A percentile compares a stretch with the other conserved stretches of the same genome.
phyloP scores from a whole-genome alignment of 2,329 filamentous ascomycete genomes.

The Dothideomycetes sp. region DNA sequence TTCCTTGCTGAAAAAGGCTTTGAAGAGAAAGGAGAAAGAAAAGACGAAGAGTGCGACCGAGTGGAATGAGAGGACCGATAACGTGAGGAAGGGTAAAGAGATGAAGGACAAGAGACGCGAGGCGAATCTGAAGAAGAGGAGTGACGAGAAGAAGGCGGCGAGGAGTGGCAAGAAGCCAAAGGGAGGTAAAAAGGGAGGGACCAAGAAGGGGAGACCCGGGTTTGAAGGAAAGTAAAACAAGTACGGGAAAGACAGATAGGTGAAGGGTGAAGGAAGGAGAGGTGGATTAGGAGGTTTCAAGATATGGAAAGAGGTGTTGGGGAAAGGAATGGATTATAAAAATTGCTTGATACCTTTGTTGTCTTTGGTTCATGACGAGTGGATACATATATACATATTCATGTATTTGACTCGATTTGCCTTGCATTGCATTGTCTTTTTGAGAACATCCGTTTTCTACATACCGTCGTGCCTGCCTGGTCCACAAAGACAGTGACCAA shows the following conservation, averaged over 20 bases:
- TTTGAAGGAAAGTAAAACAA: conserved; percentile 59
- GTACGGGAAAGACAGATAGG: too few relatives aligned
- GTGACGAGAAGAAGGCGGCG: conserved; percentile 67
- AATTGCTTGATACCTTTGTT: neutral
- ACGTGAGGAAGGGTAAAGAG: conserved; percentile 38
- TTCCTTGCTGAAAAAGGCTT: conserved; percentile 77
- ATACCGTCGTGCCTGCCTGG: too few relatives aligned
- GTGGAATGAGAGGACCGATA: conserved; percentile 49
- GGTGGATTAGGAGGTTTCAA: neutral
- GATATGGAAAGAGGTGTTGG: neutral
- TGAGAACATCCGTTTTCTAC: too few relatives aligned
- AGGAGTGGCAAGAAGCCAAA: conserved; percentile 73
- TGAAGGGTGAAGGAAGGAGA: too few relatives aligned
- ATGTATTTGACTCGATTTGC: too few relatives aligned
- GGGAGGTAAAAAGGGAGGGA: conserved; percentile 35
- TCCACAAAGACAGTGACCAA: too few relatives aligned
- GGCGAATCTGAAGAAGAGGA: conserved; percentile 56
- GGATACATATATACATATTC: too few relatives aligned
- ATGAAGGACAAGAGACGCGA: conserved; percentile 42
- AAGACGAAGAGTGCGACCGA: conserved; percentile 91
- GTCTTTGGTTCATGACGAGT: neutral
- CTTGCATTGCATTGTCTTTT: too few relatives aligned
- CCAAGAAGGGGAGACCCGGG: conserved; percentile 48
- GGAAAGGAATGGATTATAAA: neutral
- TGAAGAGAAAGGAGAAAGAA: conserved; percentile 82